These are phyloP conservation scores for Arthrobotrys sphaeroides DNA, from an alignment of 2,329 filamentous ascomycete genomes.

Conservation along the genomic window DNA sequence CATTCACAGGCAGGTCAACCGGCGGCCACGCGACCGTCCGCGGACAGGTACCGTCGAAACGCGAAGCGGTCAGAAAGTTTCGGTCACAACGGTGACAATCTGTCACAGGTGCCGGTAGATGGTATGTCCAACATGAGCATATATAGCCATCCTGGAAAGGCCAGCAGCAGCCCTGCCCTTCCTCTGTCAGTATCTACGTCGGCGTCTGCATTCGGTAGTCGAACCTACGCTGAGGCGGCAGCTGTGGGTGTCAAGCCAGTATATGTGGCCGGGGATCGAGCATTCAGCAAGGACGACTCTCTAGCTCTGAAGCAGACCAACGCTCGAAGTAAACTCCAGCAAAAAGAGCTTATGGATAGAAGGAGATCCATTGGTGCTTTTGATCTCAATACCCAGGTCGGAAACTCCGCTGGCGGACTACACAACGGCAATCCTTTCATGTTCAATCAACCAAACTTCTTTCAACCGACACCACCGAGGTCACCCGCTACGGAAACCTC, in stretches of 20 bases:
- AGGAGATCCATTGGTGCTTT: conserved; percentile 57
- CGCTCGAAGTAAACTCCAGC: conserved; percentile 35
- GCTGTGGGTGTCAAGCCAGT: conserved; percentile 56
- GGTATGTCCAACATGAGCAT: conserved; percentile 62
- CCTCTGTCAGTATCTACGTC: conserved; percentile 58
- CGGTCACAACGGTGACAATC: conserved; percentile 57
- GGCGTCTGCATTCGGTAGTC: conserved; percentile 67
- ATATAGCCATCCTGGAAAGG: conserved; percentile 51
- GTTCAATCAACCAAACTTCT: conserved; percentile 51
- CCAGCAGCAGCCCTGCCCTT: conserved; percentile 52
- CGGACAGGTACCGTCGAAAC: conserved; percentile 57
- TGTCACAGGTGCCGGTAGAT: conserved; percentile 64
- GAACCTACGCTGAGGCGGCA: conserved; percentile 67
- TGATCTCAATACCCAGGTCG: conserved; percentile 50
- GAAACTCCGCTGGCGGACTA: conserved; percentile 45
- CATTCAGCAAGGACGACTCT: conserved; percentile 55
- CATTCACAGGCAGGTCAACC: conserved; percentile 52
- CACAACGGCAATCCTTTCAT: conserved; percentile 52
- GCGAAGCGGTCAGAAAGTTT: conserved; percentile 55
- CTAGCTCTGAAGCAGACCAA: conserved; percentile 31
- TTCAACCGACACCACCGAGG: conserved; percentile 47
- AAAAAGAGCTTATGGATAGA: conserved; percentile 56
- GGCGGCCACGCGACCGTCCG: conserved; percentile 58
- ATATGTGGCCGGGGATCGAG: conserved; percentile 35
- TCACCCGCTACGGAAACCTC: conserved; percentile 48